phyloP scores from a whole-genome alignment of 2,329 filamentous ascomycete species.

The Fusarium subtropicale region DNA sequence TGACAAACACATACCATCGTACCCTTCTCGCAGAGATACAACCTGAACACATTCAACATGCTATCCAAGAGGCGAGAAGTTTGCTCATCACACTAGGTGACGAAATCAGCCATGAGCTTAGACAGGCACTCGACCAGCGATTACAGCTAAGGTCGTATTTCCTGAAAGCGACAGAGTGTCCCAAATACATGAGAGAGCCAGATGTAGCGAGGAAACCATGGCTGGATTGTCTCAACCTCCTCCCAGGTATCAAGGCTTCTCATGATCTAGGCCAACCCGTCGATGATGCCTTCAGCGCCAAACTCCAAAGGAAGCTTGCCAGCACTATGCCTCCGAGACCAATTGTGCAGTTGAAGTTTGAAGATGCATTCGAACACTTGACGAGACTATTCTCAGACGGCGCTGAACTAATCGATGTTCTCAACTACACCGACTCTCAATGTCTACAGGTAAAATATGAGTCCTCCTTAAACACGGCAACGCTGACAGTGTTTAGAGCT shows the following conservation, averaged over 20 bases:
- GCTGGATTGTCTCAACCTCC: conserved; percentile 61
- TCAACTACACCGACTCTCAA: conserved; percentile 75
- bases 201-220: conserved; percentile 63
- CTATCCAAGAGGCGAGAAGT: conserved; percentile 66
- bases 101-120: conserved; percentile 56
- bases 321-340: conserved; percentile 94
- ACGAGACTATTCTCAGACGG: conserved; percentile 78
- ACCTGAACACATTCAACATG: conserved; percentile 64
- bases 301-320: conserved; percentile 89
- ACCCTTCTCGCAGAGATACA: conserved; percentile 76
- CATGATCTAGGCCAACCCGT: conserved; percentile 73
- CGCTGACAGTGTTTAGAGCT: conserved; percentile 63
- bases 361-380: conserved; percentile 77
- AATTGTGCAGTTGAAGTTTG: conserved; percentile 81
- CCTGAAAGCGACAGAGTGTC: conserved; percentile 65
- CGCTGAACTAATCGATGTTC: conserved; percentile 73
- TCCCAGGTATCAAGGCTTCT: conserved; percentile 69
- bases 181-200: conserved; percentile 58
- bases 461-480: neutral
- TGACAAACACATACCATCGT: conserved; percentile 89
- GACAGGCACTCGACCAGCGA: conserved; percentile 70
- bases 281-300: conserved; percentile 85
- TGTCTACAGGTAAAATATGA: conserved; percentile 71
- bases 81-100: conserved; percentile 60
- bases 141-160: conserved; percentile 75